Conservation (phyloP, 139 green algal genomes). For the Auxenochlorella pyrenoidosa region DNA sequence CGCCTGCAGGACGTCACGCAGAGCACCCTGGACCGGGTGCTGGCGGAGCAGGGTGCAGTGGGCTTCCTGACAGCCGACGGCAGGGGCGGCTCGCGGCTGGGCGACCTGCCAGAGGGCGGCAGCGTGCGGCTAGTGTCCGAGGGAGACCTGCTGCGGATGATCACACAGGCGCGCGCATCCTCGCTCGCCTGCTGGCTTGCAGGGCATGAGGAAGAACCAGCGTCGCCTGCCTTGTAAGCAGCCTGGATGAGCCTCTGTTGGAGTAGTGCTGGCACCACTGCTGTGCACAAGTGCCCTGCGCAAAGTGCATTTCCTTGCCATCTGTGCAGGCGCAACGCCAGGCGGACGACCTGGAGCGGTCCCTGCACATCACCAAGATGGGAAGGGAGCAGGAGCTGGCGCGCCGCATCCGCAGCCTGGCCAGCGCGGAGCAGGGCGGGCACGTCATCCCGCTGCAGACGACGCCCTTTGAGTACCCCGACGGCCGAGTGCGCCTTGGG, state of each 20-base stretch:
- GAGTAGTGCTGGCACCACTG: background rate
- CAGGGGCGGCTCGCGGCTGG: background rate
- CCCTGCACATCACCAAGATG: too few relatives aligned
- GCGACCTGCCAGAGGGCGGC: background rate
- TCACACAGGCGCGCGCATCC: background rate
- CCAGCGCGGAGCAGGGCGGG: background rate
- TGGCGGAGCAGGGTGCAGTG: background rate
- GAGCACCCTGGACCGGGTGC: background rate
- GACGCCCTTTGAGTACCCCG: background rate
- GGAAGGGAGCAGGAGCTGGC: background rate
- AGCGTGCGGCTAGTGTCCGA: background rate
- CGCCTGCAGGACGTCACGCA: background rate
- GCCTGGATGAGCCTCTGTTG: background rate
- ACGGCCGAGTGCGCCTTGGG: background rate
- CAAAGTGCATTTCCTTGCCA: too few relatives aligned
- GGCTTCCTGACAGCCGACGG: background rate
- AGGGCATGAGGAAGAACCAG: background rate
- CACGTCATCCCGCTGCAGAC: background rate
- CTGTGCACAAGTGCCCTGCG: too few relatives aligned
- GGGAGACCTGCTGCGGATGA: background rate
- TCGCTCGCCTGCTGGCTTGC: background rate
- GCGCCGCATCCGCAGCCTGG: background rate
- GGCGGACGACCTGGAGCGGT: too few relatives aligned
- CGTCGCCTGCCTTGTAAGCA: background rate
- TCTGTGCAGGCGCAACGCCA: too few relatives aligned